phyloP scores from a whole-genome alignment of 305 asterid genomes.

The Fraxinus sp. region DNA sequence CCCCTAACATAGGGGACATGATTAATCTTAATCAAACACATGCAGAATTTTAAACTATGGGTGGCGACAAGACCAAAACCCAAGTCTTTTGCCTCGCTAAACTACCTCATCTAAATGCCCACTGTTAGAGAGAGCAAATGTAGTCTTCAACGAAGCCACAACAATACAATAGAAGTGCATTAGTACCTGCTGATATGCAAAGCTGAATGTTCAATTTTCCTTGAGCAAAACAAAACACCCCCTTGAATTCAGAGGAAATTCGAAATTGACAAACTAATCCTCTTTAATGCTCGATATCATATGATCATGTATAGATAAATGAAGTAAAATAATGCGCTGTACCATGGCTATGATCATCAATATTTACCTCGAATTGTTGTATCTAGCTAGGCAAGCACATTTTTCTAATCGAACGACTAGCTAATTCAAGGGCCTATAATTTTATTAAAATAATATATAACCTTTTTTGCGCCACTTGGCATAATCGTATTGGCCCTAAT shows the following conservation, averaged over 20 bases:
- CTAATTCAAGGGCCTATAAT: too few species aligned
- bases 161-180: slow-evolving; percentile 11
- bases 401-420: too few species aligned
- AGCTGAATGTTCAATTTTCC: slow-evolving; percentile 51
- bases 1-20: neutral
- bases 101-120: neutral
- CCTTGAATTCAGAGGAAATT: slow-evolving; percentile 41
- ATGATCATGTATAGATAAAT: too few species aligned
- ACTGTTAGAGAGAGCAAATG: neutral
- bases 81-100: neutral
- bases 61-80: neutral
- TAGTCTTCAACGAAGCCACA: neutral
- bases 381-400: too few species aligned
- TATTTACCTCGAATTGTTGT: too few species aligned
- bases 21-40: neutral
- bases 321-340: too few species aligned
- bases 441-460: too few species aligned
- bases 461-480: too few species aligned
- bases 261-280: neutral
- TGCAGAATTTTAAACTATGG: neutral
- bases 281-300: too few species aligned
- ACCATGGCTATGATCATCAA: too few species aligned
- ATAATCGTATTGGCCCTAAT: too few species aligned
- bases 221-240: slow-evolving; percentile 67
- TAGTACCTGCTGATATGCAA: slow-evolving; percentile 61